Percentiles rank a stretch among this genome's conserved stretches.
Evolutionary conservation across 306 rosid species (phyloP).

Genomic region (cucumber (Cucumis sativus)): DNA sequence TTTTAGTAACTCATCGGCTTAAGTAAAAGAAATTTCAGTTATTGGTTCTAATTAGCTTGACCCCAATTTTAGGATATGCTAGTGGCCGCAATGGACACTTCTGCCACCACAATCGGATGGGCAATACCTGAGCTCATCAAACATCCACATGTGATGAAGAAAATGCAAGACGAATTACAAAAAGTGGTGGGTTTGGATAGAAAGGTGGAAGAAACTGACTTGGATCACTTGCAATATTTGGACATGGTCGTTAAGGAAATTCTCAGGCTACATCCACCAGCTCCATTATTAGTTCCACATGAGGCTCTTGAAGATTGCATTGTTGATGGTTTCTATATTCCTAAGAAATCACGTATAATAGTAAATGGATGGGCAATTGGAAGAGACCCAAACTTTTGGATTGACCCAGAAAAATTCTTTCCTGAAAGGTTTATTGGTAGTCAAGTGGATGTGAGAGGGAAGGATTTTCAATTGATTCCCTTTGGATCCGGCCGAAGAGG

Average conservation of each 20-base stretch:
- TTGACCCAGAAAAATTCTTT: constrained; percentile 16
- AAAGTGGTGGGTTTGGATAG: constrained; percentile 41
- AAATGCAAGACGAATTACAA: constrained; percentile 39
- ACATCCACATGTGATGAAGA: constrained; percentile 45
- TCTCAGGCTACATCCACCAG: constrained; percentile 48
- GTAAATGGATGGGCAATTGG: constrained; percentile 22
- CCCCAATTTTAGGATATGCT: constrained; percentile 43
- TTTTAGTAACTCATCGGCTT: not conserved
- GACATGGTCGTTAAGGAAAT: constrained; percentile 49
- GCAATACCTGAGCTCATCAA: constrained; percentile 33
- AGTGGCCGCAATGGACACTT: constrained; percentile 33
- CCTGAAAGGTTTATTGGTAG: constrained; percentile 20
- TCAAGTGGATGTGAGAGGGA: constrained; percentile 16
- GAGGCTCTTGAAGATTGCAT: constrained; percentile 34
- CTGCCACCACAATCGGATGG: constrained; percentile 46
- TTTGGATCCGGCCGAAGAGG: constrained; percentile 31
- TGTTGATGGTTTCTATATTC: constrained; percentile 36
- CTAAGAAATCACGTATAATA: constrained; percentile 18
- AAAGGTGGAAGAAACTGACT: constrained; percentile 47
- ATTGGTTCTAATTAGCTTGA: not conserved
- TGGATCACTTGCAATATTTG: constrained; percentile 23
- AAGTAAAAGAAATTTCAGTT: not conserved
- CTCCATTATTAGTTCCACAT: constrained; percentile 45
- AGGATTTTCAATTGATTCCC: constrained; percentile 22
- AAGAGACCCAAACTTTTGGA: constrained; percentile 21